Conservation (phyloP, 495 filamentous ascomycete genomes). For the Xanthoparmelia taractica region DNA sequence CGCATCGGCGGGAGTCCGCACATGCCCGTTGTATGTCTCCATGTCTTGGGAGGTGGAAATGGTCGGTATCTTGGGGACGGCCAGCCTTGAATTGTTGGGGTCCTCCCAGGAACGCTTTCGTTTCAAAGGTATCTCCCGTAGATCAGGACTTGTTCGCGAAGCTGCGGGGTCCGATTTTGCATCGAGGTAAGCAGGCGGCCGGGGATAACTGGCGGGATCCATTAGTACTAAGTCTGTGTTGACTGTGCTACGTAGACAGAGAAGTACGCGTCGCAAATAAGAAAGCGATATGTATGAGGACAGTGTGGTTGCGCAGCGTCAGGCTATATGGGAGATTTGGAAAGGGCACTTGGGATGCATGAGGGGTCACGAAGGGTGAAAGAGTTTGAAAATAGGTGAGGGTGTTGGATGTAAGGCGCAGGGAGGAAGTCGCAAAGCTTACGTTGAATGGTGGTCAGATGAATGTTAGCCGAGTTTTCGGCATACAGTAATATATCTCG, state of each 20-base stretch:
- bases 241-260: neutral
- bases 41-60: constrained; percentile 40
- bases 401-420: constrained; percentile 3
- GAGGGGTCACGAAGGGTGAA: neutral
- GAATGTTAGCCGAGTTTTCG: constrained; percentile 6
- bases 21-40: constrained; percentile 93
- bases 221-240: constrained; percentile 13
- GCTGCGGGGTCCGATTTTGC: constrained; percentile 6
- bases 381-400: neutral
- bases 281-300: neutral
- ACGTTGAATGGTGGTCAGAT: constrained; percentile 10
- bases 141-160: constrained; percentile 1
- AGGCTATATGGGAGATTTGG: neutral
- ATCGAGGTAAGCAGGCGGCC: constrained; percentile 8
- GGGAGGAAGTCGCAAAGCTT: constrained; percentile 15
- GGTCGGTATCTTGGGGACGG: constrained; percentile 11
- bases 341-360: no score
- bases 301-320: neutral
- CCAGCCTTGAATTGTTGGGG: neutral
- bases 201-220: constrained; percentile 16
- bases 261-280: neutral
- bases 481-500: constrained; percentile 4
- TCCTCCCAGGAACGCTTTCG: constrained; percentile 5
- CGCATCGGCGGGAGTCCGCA: constrained; percentile 86
- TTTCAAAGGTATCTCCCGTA: neutral